These are phyloP conservation scores for Moricandia moricandioides DNA, from an alignment of 345 rosid genomes.

Conservation along the genomic window DNA sequence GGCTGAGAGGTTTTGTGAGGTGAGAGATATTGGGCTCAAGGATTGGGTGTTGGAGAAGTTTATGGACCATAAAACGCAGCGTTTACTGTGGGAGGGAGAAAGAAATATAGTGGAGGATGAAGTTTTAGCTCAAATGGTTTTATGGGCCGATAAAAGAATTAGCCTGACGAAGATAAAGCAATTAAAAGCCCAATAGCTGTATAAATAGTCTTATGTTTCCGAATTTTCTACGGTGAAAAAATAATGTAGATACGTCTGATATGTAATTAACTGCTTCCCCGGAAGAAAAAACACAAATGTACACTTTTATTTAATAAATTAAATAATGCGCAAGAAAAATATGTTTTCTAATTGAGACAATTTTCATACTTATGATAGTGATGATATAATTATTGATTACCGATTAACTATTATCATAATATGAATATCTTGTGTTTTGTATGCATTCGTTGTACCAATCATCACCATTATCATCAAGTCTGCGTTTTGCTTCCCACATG, in stretches of 20 bases:
- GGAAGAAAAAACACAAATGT: background rate
- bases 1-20: constrained; percentile 71
- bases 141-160: constrained; percentile 13
- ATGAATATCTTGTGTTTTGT: background rate
- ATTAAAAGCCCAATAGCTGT: constrained; percentile 19
- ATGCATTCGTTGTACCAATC: background rate
- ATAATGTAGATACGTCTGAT: background rate
- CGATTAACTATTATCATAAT: background rate
- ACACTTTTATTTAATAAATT: background rate
- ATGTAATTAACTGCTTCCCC: background rate
- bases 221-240: background rate
- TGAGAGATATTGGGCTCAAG: constrained; percentile 58
- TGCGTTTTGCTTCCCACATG: constrained; percentile 34
- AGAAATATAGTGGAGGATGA: constrained; percentile 9
- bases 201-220: background rate
- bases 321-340: background rate
- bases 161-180: background rate
- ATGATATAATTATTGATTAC: background rate
- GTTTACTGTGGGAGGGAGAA: constrained; percentile 62
- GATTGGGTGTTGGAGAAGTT: constrained; percentile 51
- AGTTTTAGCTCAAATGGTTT: constrained; percentile 11
- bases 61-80: constrained; percentile 36
- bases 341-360: background rate
- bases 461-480: constrained; percentile 18
- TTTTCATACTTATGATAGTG: background rate